Evolutionary conservation across 108 stramenopile genomes (phyloP).

Genomic region (Cyclostephanos invisitatus): DNA sequence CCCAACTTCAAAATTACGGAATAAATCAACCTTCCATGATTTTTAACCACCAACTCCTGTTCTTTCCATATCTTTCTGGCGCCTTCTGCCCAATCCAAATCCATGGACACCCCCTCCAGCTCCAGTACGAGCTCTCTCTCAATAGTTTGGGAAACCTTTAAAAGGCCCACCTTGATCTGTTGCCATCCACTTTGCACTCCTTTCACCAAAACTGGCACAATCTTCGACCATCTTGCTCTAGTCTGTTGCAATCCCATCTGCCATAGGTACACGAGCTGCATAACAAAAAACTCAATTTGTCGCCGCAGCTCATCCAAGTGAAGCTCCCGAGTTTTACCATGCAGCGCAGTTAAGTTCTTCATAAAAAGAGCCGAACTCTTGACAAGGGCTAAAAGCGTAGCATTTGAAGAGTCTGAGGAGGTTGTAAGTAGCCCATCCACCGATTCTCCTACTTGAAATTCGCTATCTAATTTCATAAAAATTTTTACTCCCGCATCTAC

Average conservation of each 20-base stretch:
- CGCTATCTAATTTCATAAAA: not conserved
- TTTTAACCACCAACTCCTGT: conserved; percentile 5
- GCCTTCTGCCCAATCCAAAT: conserved; percentile 11
- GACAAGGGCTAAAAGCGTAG: not conserved
- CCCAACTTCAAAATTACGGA: not conserved
- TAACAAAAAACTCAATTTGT: conserved; percentile 16
- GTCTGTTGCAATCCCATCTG: conserved; percentile 13
- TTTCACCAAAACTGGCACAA: conserved; percentile 17
- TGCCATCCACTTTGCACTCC: conserved; percentile 5
- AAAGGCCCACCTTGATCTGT: not conserved
- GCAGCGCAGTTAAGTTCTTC: conserved; percentile 8
- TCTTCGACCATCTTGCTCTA: conserved; percentile 7
- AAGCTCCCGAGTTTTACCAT: not conserved
- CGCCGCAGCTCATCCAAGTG: conserved; percentile 7
- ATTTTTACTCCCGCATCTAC: too few species aligned
- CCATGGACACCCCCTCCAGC: conserved; percentile 17
- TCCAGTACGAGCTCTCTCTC: conserved; percentile 23
- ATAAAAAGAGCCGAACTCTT: not conserved
- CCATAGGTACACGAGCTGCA: conserved; percentile 9
- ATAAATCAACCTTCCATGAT: not conserved
- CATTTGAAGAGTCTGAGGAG: not conserved
- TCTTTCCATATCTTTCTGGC: conserved; percentile 28
- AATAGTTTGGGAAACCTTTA: not conserved
- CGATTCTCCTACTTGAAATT: not conserved
- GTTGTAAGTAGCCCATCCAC: not conserved